Evolutionary conservation across 176 grass and related monocot species (phyloP), one percentile per base, ranked within the genome.

Genomic region (Zea luxurians): DNA sequence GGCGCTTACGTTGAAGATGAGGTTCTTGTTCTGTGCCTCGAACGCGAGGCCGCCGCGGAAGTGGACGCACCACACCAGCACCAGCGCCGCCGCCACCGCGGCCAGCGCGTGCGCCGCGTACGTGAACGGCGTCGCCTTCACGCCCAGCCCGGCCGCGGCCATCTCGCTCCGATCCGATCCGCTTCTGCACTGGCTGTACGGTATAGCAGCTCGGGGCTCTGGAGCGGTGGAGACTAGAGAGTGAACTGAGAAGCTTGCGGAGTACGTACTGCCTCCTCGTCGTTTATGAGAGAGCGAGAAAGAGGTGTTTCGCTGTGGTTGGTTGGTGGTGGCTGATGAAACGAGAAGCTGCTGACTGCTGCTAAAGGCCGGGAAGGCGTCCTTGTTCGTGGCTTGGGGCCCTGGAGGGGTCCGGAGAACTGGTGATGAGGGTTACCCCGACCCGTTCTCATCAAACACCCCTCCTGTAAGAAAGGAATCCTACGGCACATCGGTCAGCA

Each of bases 11-110:
- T 92, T 98, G 73, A 98, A 98, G 85, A 98, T 87, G 85, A 95
- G 92, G 74, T 86, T 90, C 91, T 98, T 98, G 83, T 98, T 89
- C 43, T 50, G 53, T 2, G 87, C 87, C n/a, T 83, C 83, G 72
- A 98, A 70, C 43, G 92, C 92, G 61, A 98, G 85, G 50, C 96
- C 96, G 34, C 96, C 96, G 48, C 87, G 90, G 92, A 95, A 99
- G 80, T 81, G 63, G 83, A 95, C 66, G 86, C 89, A 89, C 92
- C 96, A 99, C 38, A 95, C 88, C 49, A 95, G 88, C 61, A 99
- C 90, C 86, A 95, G 61, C 80, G 60, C 87, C 46, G 92, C 96
- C 65, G 90, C 49, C 77, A 41, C 77, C 46, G 37, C 83, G 7
- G 67, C 89, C 66, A 97, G 94, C 21, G 65, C 84, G 82, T 93